phyloP scores from a whole-genome alignment of 768 basidiomycete genomes.

The Mycena floridula region DNA sequence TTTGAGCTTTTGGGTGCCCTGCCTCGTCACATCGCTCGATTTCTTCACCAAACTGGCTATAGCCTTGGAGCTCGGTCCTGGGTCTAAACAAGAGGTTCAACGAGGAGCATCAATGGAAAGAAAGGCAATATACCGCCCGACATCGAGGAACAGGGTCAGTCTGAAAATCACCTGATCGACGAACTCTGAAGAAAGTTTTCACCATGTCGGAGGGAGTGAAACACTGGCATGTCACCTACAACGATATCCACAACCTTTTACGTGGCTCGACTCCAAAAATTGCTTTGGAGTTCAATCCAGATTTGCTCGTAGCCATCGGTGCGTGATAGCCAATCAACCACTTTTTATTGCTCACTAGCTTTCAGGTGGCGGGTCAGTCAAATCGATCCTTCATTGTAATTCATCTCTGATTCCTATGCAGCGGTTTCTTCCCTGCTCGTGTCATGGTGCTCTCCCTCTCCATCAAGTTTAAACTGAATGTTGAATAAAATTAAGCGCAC shows the following conservation, averaged over 20 bases:
- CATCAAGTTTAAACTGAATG: slow-evolving; percentile 1
- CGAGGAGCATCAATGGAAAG: slow-evolving; percentile 4
- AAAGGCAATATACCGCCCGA: slow-evolving; percentile 7
- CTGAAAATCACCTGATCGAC: too few relatives aligned
- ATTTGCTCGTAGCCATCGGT: slow-evolving; percentile 83
- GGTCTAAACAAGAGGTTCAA: slow-evolving; percentile 11
- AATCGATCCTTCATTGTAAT: slow-evolving; percentile 8
- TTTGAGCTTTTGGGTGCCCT: slow-evolving; percentile 72
- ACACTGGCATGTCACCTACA: slow-evolving; percentile 78
- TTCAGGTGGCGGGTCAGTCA: slow-evolving; percentile 80
- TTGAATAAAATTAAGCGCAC: slow-evolving; percentile 80
- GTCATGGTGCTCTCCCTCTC: slow-evolving; percentile 51
- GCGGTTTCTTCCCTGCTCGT: slow-evolving; percentile 94
- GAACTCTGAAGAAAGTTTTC: too few relatives aligned
- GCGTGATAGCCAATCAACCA: slow-evolving; percentile 14
- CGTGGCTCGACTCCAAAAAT: slow-evolving; percentile 61
- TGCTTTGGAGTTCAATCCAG: slow-evolving; percentile 75
- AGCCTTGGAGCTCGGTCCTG: slow-evolving; percentile 43
- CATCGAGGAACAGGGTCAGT: too few relatives aligned
- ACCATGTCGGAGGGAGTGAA: slow-evolving; percentile 42
- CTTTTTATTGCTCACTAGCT: slow-evolving; percentile 9
- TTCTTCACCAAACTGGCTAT: slow-evolving; percentile 75
- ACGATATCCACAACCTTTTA: slow-evolving; percentile 89
- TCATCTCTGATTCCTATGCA: slow-evolving; percentile 24
- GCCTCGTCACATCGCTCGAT: slow-evolving; percentile 63